Conservation (phyloP, 2,329 filamentous ascomycete genomes). For the Parafenestella ontariensis region DNA sequence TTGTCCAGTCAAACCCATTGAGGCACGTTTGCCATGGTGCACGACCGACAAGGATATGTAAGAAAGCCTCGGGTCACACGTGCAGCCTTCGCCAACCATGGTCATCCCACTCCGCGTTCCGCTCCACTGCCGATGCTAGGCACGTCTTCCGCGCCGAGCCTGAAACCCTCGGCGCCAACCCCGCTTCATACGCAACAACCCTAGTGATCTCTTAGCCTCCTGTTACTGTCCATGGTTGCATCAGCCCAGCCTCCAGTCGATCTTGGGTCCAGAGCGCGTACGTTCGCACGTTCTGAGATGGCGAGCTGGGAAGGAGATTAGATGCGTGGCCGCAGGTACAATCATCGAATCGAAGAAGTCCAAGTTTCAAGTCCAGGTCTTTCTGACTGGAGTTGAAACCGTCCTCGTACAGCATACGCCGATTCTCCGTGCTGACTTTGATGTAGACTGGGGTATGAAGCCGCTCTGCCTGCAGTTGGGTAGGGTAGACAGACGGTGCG, state of each 20-base stretch:
- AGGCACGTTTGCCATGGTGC: no score
- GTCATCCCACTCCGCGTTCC: constrained; percentile 30
- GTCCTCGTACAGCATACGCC: not conserved
- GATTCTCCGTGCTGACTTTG: no score
- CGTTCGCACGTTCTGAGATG: constrained; percentile 12
- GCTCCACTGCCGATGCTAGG: constrained; percentile 31
- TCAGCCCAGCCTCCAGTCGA: constrained; percentile 30
- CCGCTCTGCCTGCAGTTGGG: no score
- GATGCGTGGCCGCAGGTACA: constrained; percentile 21
- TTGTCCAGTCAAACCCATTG: no score
- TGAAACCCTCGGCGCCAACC: constrained; percentile 22
- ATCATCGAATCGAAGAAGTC: not conserved
- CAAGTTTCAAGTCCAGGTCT: not conserved
- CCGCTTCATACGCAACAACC: constrained; percentile 1
- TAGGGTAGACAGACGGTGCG: no score
- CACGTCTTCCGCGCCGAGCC: constrained; percentile 19
- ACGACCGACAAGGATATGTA: not conserved
- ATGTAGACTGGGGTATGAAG: no score
- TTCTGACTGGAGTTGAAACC: not conserved
- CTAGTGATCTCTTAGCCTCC: constrained; percentile 3
- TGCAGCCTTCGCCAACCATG: not conserved
- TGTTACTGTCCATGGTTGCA: constrained; percentile 14
- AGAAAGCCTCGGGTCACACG: not conserved
- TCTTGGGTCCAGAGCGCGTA: constrained; percentile 1
- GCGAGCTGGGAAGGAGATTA: constrained; percentile 6